Evolutionary conservation across 2,329 filamentous ascomycete genomes (phyloP).

Genomic region (Penicillium aurantiogriseum): DNA sequence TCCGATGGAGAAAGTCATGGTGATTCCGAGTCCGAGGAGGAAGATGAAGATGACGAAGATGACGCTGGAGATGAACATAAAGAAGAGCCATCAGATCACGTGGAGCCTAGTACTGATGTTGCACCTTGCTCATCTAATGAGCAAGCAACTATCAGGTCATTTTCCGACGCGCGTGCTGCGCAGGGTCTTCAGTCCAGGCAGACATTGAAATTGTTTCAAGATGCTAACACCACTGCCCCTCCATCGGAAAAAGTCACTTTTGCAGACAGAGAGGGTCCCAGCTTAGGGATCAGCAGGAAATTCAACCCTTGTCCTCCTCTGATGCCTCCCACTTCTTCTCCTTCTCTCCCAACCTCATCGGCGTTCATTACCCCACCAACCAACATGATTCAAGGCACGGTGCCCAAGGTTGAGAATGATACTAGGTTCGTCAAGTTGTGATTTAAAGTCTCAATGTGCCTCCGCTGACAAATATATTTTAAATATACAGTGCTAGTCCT

Average conservation of each 20-base stretch:
- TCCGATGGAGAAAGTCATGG: not conserved
- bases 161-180: not conserved
- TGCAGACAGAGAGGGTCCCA: not conserved
- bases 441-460: too few species aligned
- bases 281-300: not conserved
- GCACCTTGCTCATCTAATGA: not conserved
- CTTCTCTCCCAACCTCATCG: not conserved
- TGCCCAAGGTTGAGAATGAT: not conserved
- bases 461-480: not conserved
- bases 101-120: not conserved
- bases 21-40: not conserved
- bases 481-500: not conserved
- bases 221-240: not conserved
- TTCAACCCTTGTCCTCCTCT: not conserved
- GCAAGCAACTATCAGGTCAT: not conserved
- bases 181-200: not conserved
- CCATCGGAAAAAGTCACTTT: not conserved
- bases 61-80: not conserved
- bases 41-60: not conserved
- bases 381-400: not conserved
- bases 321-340: not conserved
- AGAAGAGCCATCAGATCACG: not conserved
- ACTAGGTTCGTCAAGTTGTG: not conserved
- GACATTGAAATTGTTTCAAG: not conserved
- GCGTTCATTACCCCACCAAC: not conserved